phyloP scores from a whole-genome alignment of 805 yeast species.

The Hanseniaspora mollemarum region DNA sequence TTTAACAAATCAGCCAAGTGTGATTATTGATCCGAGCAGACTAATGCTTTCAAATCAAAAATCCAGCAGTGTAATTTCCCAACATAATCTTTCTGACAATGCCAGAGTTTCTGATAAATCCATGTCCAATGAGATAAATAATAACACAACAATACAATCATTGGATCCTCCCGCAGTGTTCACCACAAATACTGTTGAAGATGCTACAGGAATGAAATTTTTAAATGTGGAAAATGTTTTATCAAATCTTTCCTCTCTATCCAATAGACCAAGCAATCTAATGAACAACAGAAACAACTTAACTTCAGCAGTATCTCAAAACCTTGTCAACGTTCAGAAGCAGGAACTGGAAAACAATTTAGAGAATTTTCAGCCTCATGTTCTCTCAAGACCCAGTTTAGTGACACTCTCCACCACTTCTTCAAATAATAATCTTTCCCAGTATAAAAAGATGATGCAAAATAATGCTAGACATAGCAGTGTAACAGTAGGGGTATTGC shows the following conservation, averaged over 20 bases:
- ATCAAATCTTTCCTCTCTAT: conserved; percentile 10
- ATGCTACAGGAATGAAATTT: background rate
- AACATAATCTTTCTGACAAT: background rate
- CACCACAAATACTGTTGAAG: background rate
- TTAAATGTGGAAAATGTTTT: background rate
- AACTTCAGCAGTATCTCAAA: background rate
- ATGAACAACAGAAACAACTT: conserved; percentile 11
- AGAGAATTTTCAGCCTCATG: background rate
- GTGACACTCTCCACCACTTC: conserved; percentile 9
- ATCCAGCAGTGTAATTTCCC: background rate
- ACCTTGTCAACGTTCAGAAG: background rate
- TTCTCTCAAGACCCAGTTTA: conserved; percentile 8
- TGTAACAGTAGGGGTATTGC: conserved; percentile 12
- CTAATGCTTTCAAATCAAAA: conserved; percentile 9
- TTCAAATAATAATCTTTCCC: conserved; percentile 14
- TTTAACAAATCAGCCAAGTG: conserved; percentile 15
- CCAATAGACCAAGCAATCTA: conserved; percentile 14
- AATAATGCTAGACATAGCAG: conserved; percentile 15
- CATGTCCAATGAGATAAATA: background rate
- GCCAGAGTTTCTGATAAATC: background rate
- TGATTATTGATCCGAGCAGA: conserved; percentile 15
- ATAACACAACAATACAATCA: background rate
- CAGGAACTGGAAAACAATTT: background rate
- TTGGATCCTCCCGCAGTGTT: background rate
- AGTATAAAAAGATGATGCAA: conserved; percentile 16